A percentile compares a stretch with the other conserved stretches of the same genome.
Evolutionary conservation across 2,329 filamentous ascomycete species (phyloP).

Genomic region (Pseudogymnoascus sp.): DNA sequence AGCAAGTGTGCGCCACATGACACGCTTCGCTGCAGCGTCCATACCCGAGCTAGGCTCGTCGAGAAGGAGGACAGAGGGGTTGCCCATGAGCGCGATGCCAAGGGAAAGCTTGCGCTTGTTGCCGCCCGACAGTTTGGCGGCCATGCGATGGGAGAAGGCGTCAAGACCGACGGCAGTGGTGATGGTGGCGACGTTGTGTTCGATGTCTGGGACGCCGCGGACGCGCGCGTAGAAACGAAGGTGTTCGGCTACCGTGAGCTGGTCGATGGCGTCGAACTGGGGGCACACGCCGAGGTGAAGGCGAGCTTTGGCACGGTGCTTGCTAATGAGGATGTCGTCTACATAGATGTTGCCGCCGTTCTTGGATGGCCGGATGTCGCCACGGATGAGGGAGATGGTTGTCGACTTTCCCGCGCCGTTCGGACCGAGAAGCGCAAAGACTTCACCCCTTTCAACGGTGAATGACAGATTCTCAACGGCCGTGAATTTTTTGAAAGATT

Average conservation of each 20-base stretch:
- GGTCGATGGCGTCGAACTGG: constrained; percentile 79
- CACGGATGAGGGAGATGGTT: constrained; percentile 80
- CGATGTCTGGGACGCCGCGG: constrained; percentile 67
- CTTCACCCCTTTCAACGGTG: constrained; percentile 68
- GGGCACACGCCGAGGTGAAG: constrained; percentile 84
- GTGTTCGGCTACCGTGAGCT: constrained; percentile 84
- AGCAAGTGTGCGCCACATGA: constrained; percentile 85
- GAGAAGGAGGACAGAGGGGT: constrained; percentile 76
- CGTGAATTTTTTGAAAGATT: constrained; percentile 66
- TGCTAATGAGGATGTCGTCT: constrained; percentile 68
- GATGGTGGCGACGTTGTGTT: constrained; percentile 71
- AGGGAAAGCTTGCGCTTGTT: constrained; percentile 91
- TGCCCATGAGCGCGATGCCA: constrained; percentile 87
- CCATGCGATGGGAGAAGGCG: constrained; percentile 66
- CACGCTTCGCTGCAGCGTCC: constrained; percentile 81
- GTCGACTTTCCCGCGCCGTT: constrained; percentile 91
- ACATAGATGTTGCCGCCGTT: constrained; percentile 75
- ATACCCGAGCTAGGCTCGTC: constrained; percentile 87
- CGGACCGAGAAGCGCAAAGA: constrained; percentile 82
- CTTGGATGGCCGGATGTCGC: constrained; percentile 66
- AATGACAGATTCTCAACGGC: constrained; percentile 89
- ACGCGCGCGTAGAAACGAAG: constrained; percentile 81
- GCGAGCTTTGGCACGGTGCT: constrained; percentile 63
- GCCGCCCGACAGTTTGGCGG: constrained; percentile 72
- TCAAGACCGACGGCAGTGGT: constrained; percentile 73